phyloP scores from a whole-genome alignment of 2,329 filamentous ascomycete species.

The Graphiopsis chlorocephala region DNA sequence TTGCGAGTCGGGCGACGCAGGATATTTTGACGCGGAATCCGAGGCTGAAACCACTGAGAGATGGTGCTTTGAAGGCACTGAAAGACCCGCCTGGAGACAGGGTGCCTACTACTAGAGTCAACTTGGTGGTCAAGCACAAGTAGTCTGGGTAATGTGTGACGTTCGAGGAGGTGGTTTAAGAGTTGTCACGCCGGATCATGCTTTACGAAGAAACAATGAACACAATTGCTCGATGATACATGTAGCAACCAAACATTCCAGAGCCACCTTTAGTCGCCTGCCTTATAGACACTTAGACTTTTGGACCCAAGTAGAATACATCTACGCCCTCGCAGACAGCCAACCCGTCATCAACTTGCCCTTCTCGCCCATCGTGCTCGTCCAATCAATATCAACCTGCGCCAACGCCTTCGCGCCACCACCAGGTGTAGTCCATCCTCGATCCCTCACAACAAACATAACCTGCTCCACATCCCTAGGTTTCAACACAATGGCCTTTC shows the following conservation, averaged over 20 bases:
- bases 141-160: not conserved
- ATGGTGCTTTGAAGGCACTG: conserved; percentile 22
- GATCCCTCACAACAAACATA: conserved; percentile 60
- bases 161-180: not conserved
- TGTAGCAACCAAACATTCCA: not conserved
- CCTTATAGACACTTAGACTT: not conserved
- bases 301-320: not conserved
- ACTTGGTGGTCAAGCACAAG: conserved; percentile 28
- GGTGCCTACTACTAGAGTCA: conserved; percentile 28
- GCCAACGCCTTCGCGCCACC: conserved; percentile 59
- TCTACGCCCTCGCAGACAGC: conserved; percentile 30
- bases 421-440: conserved; percentile 36
- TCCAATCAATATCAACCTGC: conserved; percentile 82
- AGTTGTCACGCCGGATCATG: not conserved
- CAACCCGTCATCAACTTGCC: conserved; percentile 86
- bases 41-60: conserved; percentile 22
- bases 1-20: conserved; percentile 24
- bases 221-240: not conserved
- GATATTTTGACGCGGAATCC: conserved; percentile 32
- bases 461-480: conserved; percentile 65
- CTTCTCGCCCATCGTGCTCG: conserved; percentile 82
- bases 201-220: not conserved
- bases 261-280: not conserved
- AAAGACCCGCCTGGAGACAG: conserved; percentile 21
- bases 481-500: conserved; percentile 49